These are phyloP conservation scores for Acanthamoeba lenticulata DNA, from an alignment of 208 protist genomes.

Conservation along the genomic window DNA sequence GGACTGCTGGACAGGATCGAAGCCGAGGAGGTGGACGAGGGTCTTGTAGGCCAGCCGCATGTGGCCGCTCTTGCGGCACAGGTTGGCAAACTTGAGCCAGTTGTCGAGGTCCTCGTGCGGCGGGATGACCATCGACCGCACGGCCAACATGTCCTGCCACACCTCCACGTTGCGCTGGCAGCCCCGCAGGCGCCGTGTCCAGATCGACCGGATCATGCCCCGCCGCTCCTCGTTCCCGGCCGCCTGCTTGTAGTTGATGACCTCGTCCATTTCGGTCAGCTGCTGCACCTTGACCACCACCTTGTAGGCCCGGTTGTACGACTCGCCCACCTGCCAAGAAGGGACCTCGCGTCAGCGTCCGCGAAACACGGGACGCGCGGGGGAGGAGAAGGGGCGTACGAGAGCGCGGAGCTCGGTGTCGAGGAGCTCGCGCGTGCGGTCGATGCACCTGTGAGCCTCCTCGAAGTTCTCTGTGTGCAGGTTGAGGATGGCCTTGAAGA, in stretches of 20 bases:
- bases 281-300: conserved; percentile 98
- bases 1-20: neutral
- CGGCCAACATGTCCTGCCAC: conserved; percentile 90
- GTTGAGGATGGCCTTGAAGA: conserved; percentile 88
- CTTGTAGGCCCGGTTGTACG: conserved; percentile 98
- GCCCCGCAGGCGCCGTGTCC: conserved; percentile 91
- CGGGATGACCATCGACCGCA: conserved; percentile 55
- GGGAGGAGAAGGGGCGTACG: no score
- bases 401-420: conserved; percentile 96
- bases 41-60: conserved; percentile 61
- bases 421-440: conserved; percentile 92
- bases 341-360: no score
- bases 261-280: conserved; percentile 97
- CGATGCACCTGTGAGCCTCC: conserved; percentile 88
- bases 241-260: conserved; percentile 67
- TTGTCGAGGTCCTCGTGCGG: conserved; percentile 67
- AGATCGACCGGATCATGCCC: conserved; percentile 87
- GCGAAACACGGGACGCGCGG: no score
- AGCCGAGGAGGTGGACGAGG: conserved; percentile 48
- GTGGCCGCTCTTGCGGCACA: conserved; percentile 59
- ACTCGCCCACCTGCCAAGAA: conserved; percentile 93
- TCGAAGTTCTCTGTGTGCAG: conserved; percentile 82
- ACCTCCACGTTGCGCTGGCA: conserved; percentile 93
- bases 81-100: conserved; percentile 54
- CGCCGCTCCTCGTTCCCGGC: neutral